These are phyloP conservation scores for Telfairia occidentalis DNA, from an alignment of 331 rosid species.

Conservation along the genomic window DNA sequence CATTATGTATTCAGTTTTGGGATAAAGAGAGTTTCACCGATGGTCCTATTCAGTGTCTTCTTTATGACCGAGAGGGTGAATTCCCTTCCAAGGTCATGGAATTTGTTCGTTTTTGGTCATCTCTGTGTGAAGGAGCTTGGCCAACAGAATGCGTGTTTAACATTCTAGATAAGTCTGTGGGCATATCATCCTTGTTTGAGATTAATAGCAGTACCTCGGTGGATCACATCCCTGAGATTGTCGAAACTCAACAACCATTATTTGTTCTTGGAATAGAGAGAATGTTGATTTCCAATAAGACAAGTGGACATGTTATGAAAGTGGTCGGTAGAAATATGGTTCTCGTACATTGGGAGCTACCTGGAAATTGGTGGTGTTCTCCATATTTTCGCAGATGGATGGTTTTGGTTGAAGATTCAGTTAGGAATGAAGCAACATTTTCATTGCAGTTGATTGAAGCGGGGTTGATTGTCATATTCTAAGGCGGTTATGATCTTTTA, in stretches of 20 bases:
- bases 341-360: slow-evolving; percentile 98
- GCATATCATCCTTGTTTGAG: slow-evolving; percentile 69
- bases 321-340: slow-evolving; percentile 46
- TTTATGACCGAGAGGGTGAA: slow-evolving; percentile 69
- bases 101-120: slow-evolving; percentile 60
- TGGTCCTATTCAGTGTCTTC: slow-evolving; percentile 79
- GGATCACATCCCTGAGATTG: slow-evolving; percentile 33
- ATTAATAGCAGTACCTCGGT: slow-evolving; percentile 27
- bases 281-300: slow-evolving; percentile 58
- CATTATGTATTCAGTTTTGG: slow-evolving; percentile 92
- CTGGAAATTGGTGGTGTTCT: no score
- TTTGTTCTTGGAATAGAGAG: slow-evolving; percentile 75
- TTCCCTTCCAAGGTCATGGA: slow-evolving; percentile 65
- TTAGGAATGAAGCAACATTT: no score
- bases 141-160: slow-evolving; percentile 90
- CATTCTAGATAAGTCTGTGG: slow-evolving; percentile 72
- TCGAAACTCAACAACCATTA: slow-evolving; percentile 46
- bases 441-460: no score
- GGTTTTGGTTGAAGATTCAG: no score
- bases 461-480: no score
- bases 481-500: no score
- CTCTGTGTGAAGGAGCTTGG: slow-evolving; percentile 92
- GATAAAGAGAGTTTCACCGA: slow-evolving; percentile 81
- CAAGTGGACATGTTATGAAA: slow-evolving; percentile 62
- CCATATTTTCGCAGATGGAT: no score